A percentile compares a stretch with the other conserved stretches of the same genome.
Evolutionary conservation across 192 early-diverging fungal genomes (phyloP).

Genomic region (Entophlyctis luteolus): DNA sequence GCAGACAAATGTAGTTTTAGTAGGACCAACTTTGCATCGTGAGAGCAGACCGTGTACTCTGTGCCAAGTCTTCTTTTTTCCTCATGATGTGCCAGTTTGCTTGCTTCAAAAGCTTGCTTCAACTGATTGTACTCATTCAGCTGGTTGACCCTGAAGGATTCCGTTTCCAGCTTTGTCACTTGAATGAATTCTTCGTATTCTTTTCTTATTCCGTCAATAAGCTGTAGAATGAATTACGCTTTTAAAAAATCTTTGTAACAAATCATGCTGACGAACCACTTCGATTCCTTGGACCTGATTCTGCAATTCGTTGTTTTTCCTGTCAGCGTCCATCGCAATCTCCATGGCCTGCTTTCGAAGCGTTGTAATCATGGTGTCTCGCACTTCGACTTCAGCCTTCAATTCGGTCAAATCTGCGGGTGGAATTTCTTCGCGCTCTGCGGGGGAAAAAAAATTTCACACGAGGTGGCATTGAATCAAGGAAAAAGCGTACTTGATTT

Average conservation of each 20-base stretch:
- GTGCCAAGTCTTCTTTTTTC: constrained; percentile 53
- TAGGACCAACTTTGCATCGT: neutral
- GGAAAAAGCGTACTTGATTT: too few relatives aligned
- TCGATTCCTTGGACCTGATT: constrained; percentile 60
- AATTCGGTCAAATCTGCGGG: constrained; percentile 33
- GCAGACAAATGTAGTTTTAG: neutral
- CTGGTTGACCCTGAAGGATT: constrained; percentile 41
- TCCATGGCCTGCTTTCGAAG: constrained; percentile 45
- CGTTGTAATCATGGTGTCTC: constrained; percentile 26
- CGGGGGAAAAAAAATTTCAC: neutral
- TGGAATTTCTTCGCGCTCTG: constrained; percentile 14
- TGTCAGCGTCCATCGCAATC: constrained; percentile 49
- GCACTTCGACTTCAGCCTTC: constrained; percentile 25
- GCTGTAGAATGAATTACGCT: constrained; percentile 18
- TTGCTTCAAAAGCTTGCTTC: constrained; percentile 40
- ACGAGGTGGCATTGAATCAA: too few relatives aligned
- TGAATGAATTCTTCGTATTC: constrained; percentile 64
- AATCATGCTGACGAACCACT: constrained; percentile 35
- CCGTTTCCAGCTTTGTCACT: constrained; percentile 56
- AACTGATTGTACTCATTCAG: constrained; percentile 48
- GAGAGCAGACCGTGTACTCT: constrained; percentile 44
- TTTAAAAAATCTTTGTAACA: constrained; percentile 2
- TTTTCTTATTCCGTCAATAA: constrained; percentile 51
- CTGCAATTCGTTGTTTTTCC: constrained; percentile 55
- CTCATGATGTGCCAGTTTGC: constrained; percentile 47